These are phyloP conservation scores for Pseudoscleropodium purum DNA, from an alignment of 225 moss, liverwort and hornwort species.

Conservation along the genomic window DNA sequence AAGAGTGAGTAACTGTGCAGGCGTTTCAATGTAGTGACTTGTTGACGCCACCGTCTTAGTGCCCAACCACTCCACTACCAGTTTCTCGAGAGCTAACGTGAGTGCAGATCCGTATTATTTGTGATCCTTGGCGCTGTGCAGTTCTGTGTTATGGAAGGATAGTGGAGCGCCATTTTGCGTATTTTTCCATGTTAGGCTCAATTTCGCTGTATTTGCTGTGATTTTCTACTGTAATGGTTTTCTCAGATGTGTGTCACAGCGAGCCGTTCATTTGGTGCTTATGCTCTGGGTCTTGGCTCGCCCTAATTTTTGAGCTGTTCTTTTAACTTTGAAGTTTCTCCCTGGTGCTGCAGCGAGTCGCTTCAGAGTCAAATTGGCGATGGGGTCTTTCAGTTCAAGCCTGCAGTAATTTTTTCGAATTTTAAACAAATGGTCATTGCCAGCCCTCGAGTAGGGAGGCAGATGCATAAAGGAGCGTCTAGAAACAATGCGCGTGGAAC, in stretches of 20 bases:
- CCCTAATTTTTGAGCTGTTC: not conserved
- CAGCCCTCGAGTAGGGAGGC: constrained; percentile 8
- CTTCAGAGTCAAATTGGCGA: not conserved
- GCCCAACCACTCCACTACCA: not conserved
- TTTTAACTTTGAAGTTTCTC: not conserved
- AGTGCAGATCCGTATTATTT: not conserved
- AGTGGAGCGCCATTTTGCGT: not conserved
- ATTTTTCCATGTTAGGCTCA: not conserved
- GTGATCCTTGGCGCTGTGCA: not conserved
- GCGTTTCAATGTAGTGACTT: not conserved
- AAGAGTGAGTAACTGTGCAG: not conserved
- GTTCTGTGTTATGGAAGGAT: not conserved
- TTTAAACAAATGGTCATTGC: constrained; percentile 9
- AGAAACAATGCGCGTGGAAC: not conserved
- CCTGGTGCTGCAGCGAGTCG: not conserved
- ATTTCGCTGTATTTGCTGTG: not conserved
- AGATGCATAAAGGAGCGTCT: constrained; percentile 6
- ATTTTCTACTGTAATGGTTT: not conserved
- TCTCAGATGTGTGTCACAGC: not conserved
- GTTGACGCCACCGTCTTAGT: not conserved
- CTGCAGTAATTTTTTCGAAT: not conserved
- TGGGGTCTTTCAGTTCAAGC: not conserved
- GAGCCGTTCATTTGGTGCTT: not conserved
- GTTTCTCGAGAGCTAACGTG: not conserved
- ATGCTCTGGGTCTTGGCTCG: not conserved